Evolutionary conservation across 2,329 filamentous ascomycete species (phyloP).

Genomic region (Onygenales sp.): DNA sequence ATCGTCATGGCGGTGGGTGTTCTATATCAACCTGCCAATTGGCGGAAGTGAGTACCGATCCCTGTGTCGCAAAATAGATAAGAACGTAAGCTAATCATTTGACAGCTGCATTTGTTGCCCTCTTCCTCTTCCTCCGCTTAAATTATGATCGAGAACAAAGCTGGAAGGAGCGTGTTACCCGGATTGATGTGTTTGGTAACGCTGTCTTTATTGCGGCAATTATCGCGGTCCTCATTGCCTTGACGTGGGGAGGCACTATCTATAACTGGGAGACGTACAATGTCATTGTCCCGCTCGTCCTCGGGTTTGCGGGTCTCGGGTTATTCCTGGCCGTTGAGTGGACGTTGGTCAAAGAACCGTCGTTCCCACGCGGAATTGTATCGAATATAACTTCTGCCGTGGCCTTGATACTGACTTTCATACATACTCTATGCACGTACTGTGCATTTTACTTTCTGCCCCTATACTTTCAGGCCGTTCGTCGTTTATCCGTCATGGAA

Average conservation of each 20-base stretch:
- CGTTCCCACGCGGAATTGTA: slow-evolving; percentile 34
- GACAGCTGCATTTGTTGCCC: slow-evolving; percentile 11
- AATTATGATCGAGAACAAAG: slow-evolving; percentile 7
- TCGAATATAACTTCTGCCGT: slow-evolving; percentile 26
- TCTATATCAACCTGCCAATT: slow-evolving; percentile 19
- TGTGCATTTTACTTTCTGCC: slow-evolving; percentile 34
- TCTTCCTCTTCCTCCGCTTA: slow-evolving; percentile 31
- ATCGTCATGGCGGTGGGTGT: slow-evolving; percentile 20
- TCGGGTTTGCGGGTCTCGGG: slow-evolving; percentile 33
- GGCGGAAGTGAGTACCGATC: neutral
- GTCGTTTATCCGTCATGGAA: slow-evolving; percentile 20
- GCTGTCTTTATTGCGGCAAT: slow-evolving; percentile 23
- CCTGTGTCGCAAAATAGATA: no score
- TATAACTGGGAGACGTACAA: slow-evolving; percentile 22
- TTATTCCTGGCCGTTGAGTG: slow-evolving; percentile 16
- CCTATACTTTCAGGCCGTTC: slow-evolving; percentile 35
- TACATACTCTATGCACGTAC: slow-evolving; percentile 24
- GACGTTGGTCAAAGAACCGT: slow-evolving; percentile 21
- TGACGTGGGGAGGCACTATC: slow-evolving; percentile 26
- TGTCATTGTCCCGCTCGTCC: slow-evolving; percentile 36
- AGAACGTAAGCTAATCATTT: no score
- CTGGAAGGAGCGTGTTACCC: slow-evolving; percentile 26
- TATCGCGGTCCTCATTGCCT: slow-evolving; percentile 21
- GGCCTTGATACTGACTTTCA: slow-evolving; percentile 27
- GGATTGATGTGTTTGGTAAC: slow-evolving; percentile 34